Base-by-base conservation (phyloP, 2,329 filamentous ascomycete species). In the Xylaria sp. region DNA sequence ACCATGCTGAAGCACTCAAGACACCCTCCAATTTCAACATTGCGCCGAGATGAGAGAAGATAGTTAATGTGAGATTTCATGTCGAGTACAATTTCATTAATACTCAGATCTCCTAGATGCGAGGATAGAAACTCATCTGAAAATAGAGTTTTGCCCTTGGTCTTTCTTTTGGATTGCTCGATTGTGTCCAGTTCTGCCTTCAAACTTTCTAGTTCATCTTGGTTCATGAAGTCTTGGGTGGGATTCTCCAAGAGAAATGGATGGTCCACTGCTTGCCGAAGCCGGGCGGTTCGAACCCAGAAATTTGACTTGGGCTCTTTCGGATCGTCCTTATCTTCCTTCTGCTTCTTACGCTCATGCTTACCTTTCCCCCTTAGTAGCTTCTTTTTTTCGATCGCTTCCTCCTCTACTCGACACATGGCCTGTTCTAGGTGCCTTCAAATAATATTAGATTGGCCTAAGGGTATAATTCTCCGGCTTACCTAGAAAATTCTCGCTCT, bases 181-280 rank as follows among this genome's bases (percentile, higher is more conserved):
- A 49, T 45, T 10, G 53, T 13, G 3, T 33, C 13, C 9, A 69
- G 60, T n/a, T 64, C 53, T 17, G 25, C 17, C 4, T 54, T 44
- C 17, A 69, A 25, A 1, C 15, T 31, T 15, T 42, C 10, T 3
- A 69, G 0, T n/a, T 66, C 64, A 1, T 49, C 29, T 25, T 6
- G 5, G 6, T 51, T 58, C 10, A 65, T 15, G 3, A n/a, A 22
- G 2, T 59, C 33, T 49, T 27, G 51, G 4, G 64, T 31, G 55
- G 29, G 38, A 0, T n/a, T 13, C 5, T 67, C 61, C 1, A 69
- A n/a, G 15, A 65, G 58, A 47, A 63, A 62, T 1, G 49, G 61
- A 51, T 71, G 69, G 15, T 67, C 59, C 2, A 49, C 64, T 11
- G 69, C 67, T 62, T 71, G 69, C 38, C 69, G 51, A 27, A 69